phyloP scores from a whole-genome alignment of 768 basidiomycete species.

The Chalciporus pseudorubinellus region DNA sequence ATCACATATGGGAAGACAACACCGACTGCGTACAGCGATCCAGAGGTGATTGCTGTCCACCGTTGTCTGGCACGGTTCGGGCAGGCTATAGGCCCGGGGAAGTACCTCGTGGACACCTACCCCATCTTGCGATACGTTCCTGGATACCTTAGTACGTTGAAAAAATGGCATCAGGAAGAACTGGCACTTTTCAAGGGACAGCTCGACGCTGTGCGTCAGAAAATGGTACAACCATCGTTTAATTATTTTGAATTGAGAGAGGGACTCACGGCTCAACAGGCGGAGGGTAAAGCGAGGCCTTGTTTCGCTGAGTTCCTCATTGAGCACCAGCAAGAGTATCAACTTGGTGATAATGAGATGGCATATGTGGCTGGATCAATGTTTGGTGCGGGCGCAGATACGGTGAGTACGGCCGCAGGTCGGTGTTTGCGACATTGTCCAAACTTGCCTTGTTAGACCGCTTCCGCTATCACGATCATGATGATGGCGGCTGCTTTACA shows the following conservation, averaged over 20 bases:
- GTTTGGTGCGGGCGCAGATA: slow-evolving; percentile 43
- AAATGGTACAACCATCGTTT: slow-evolving; percentile 23
- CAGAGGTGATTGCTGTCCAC: slow-evolving; percentile 33
- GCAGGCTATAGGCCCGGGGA: slow-evolving; percentile 20
- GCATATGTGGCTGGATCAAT: slow-evolving; percentile 41
- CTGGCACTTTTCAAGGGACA: slow-evolving; percentile 32
- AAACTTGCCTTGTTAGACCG: slow-evolving; percentile 22
- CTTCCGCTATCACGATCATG: slow-evolving; percentile 50
- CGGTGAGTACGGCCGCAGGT: slow-evolving; percentile 26
- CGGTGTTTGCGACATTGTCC: not conserved
- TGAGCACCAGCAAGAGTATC: slow-evolving; percentile 34
- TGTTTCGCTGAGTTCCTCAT: slow-evolving; percentile 39
- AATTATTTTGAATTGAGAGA: too few relatives aligned
- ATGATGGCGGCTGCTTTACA: slow-evolving; percentile 54
- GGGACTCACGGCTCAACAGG: slow-evolving; percentile 15
- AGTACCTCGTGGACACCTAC: slow-evolving; percentile 28
- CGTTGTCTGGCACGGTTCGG: slow-evolving; percentile 27
- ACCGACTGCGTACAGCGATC: slow-evolving; percentile 36
- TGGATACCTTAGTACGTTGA: slow-evolving; percentile 47
- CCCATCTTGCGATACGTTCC: slow-evolving; percentile 26
- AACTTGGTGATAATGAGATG: slow-evolving; percentile 33
- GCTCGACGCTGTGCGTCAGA: slow-evolving; percentile 26
- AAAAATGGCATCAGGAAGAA: slow-evolving; percentile 47
- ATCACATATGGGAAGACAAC: slow-evolving; percentile 41
- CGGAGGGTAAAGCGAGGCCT: slow-evolving; percentile 19